Percentiles rank a stretch among this genome's conserved stretches.
Evolutionary conservation across 768 basidiomycete species (phyloP).

Genomic region (Podaxis carcinomalis): DNA sequence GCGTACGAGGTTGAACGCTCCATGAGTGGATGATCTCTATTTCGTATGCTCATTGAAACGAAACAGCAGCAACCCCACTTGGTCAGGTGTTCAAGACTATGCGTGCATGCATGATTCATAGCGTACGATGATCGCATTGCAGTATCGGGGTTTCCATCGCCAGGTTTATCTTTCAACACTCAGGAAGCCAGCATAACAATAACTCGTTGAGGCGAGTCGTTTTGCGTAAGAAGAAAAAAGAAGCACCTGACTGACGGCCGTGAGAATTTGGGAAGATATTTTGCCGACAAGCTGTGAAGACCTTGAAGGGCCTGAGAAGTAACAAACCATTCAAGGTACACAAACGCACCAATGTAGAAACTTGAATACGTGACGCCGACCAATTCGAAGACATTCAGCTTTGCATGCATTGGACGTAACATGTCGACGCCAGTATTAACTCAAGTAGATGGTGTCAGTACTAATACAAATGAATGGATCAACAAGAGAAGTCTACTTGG

Average conservation of each 20-base stretch:
- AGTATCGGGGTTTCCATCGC: background rate
- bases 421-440: background rate
- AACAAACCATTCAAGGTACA: background rate
- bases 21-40: background rate
- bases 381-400: background rate
- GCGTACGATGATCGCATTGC: background rate
- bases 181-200: background rate
- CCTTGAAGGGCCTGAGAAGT: background rate
- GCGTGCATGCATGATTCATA: background rate
- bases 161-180: background rate
- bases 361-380: background rate
- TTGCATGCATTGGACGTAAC: background rate
- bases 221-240: background rate
- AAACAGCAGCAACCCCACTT: too few species aligned
- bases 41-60: background rate
- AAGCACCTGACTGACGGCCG: background rate
- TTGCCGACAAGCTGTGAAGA: background rate
- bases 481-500: background rate
- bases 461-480: background rate
- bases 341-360: background rate
- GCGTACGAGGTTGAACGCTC: background rate
- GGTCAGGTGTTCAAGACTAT: background rate
- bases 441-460: background rate
- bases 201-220: background rate
- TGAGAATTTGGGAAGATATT: background rate